A percentile compares a stretch with the other conserved stretches of the same genome.
phyloP scores from a whole-genome alignment of 1,284 basidiomycete species.

The Pseudozyma thailandica region DNA sequence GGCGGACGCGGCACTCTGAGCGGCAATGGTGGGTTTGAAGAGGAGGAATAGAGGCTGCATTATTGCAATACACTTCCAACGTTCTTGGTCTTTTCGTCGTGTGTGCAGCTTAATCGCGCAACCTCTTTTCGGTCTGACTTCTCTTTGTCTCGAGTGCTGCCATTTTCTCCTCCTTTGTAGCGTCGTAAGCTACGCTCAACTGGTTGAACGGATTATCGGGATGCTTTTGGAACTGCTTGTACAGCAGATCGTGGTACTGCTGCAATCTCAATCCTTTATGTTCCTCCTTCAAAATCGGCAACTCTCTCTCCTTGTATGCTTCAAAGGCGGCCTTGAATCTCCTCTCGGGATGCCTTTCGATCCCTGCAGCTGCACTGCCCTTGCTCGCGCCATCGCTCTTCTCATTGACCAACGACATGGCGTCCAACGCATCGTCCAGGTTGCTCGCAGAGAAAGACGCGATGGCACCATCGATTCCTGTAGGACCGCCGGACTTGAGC shows the following conservation, averaged over 20 bases:
- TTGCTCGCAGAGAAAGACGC: slow-evolving; percentile 80
- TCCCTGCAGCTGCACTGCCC: slow-evolving; percentile 75
- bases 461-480: slow-evolving; percentile 55
- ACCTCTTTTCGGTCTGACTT: slow-evolving; percentile 61
- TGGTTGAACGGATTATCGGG: slow-evolving; percentile 83
- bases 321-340: slow-evolving; percentile 79
- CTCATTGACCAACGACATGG: slow-evolving; percentile 86
- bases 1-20: slow-evolving; percentile 57
- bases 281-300: slow-evolving; percentile 82
- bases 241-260: slow-evolving; percentile 76
- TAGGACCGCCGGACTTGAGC: slow-evolving; percentile 29
- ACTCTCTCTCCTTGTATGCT: slow-evolving; percentile 87
- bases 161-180: slow-evolving; percentile 82
- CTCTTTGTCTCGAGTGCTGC: slow-evolving; percentile 74
- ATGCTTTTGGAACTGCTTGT: slow-evolving; percentile 74
- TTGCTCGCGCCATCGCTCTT: slow-evolving; percentile 88
- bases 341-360: slow-evolving; percentile 95
- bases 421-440: slow-evolving; percentile 89
- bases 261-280: slow-evolving; percentile 84
- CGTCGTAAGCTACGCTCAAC: slow-evolving; percentile 77
- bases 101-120: no score
- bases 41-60: slow-evolving; percentile 21
- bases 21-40: slow-evolving; percentile 50
- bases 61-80: neutral
- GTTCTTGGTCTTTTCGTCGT: no score